Evolutionary conservation across 768 basidiomycete species (phyloP).

Genomic region (Amanita exitialis): DNA sequence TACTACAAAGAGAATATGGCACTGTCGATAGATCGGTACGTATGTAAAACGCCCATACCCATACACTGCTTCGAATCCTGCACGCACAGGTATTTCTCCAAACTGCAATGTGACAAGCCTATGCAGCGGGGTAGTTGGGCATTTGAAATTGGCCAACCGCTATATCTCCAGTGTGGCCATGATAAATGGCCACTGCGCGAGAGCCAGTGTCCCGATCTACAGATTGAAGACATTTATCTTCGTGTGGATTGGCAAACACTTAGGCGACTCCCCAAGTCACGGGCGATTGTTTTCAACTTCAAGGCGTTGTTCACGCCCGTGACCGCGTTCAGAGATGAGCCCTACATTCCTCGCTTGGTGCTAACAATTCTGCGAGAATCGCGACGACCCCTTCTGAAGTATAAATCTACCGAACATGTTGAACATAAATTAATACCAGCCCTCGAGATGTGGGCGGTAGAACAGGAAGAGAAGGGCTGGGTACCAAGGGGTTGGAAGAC

Average conservation of each 20-base stretch:
- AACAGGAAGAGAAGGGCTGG: conserved; percentile 36
- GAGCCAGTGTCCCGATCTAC: conserved; percentile 23
- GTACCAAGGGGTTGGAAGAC: conserved; percentile 38
- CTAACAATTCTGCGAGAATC: conserved; percentile 32
- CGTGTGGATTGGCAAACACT: conserved; percentile 45
- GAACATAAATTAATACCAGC: conserved; percentile 36
- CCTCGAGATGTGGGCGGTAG: conserved; percentile 32
- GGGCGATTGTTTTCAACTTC: conserved; percentile 42
- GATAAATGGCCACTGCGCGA: conserved; percentile 23
- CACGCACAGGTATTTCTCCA: conserved; percentile 32
- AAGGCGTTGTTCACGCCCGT: conserved; percentile 44
- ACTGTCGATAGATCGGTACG: conserved; percentile 39
- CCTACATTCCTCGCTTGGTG: conserved; percentile 36
- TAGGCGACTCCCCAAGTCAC: conserved; percentile 35
- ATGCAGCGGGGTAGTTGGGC: conserved; percentile 46
- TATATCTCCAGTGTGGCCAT: conserved; percentile 32
- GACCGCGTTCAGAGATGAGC: conserved; percentile 30
- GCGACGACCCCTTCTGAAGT: conserved; percentile 27
- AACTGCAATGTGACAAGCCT: conserved; percentile 34
- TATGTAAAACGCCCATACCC: neutral
- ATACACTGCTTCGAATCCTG: neutral
- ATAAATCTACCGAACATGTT: conserved; percentile 31
- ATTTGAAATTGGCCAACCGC: conserved; percentile 37
- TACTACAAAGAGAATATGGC: conserved; percentile 40
- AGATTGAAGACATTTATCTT: conserved; percentile 29